These are phyloP conservation scores for Viola odorata DNA, from an alignment of 345 rosid genomes.

Conservation along the genomic window DNA sequence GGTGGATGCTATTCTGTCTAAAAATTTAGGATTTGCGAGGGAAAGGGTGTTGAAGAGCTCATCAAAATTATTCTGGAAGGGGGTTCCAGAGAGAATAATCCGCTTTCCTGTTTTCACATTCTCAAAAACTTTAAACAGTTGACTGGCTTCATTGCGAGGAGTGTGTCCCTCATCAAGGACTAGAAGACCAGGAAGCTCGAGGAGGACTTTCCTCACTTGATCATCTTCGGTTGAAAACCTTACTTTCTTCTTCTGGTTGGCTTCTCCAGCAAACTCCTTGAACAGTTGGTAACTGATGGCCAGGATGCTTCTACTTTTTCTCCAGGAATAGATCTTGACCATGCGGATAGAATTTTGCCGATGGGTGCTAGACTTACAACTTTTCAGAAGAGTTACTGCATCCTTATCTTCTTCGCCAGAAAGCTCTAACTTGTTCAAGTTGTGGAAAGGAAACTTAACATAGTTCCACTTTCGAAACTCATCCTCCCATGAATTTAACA, in stretches of 20 bases:
- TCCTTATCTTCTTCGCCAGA: conserved; percentile 34
- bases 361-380: conserved; percentile 5
- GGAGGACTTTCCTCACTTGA: conserved; percentile 34
- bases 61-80: conserved; percentile 69
- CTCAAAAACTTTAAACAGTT: conserved; percentile 50
- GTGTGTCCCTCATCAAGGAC: conserved; percentile 83
- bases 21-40: conserved; percentile 45
- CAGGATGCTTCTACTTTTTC: conserved; percentile 37
- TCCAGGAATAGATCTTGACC: conserved; percentile 67
- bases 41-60: conserved; percentile 57
- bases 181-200: conserved; percentile 41
- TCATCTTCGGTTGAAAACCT: conserved; percentile 12
- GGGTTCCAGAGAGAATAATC: conserved; percentile 76
- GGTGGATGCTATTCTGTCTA: conserved; percentile 1
- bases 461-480: conserved; percentile 63
- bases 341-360: conserved; percentile 20
- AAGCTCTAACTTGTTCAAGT: conserved; percentile 41
- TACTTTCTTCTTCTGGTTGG: conserved; percentile 12
- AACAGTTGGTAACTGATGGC: conserved; percentile 60
- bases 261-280: conserved; percentile 44
- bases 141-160: conserved; percentile 48
- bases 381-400: conserved; percentile 22
- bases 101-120: conserved; percentile 48
- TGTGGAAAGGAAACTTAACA: conserved; percentile 46
- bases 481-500: conserved; percentile 80